Conservation (phyloP, 345 rosid species). For the Eucalyptus curtisii region DNA sequence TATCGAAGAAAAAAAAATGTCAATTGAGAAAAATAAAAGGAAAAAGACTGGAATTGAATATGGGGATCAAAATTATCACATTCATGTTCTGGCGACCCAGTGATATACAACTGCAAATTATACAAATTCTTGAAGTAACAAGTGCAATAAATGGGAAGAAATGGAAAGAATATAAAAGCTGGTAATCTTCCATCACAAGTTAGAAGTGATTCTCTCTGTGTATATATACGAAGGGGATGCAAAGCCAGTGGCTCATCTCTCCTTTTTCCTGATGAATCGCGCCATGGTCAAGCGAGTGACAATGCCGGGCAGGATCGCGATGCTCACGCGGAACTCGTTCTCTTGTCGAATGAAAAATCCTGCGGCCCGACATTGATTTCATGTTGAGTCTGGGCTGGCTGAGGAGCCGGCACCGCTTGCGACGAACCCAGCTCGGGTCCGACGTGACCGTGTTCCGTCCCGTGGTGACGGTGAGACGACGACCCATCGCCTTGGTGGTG, state of each 20-base stretch:
- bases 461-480: slow-evolving; percentile 4
- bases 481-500: slow-evolving; percentile 1
- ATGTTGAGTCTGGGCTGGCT: background rate
- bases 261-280: background rate
- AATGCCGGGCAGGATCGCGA: background rate
- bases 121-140: background rate
- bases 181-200: background rate
- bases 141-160: background rate
- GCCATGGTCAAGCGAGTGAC: background rate
- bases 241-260: background rate
- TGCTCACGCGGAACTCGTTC: background rate
- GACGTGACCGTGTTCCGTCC: background rate
- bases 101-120: background rate
- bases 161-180: background rate
- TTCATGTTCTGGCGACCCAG: background rate
- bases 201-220: background rate
- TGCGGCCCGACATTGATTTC: background rate
- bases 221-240: background rate
- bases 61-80: background rate
- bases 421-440: background rate
- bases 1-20: background rate
- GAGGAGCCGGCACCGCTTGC: background rate
- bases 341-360: background rate
- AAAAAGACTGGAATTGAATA: background rate
- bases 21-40: background rate